Conservation (phyloP, 2,329 filamentous ascomycete genomes). For the Colletotrichum sp. region DNA sequence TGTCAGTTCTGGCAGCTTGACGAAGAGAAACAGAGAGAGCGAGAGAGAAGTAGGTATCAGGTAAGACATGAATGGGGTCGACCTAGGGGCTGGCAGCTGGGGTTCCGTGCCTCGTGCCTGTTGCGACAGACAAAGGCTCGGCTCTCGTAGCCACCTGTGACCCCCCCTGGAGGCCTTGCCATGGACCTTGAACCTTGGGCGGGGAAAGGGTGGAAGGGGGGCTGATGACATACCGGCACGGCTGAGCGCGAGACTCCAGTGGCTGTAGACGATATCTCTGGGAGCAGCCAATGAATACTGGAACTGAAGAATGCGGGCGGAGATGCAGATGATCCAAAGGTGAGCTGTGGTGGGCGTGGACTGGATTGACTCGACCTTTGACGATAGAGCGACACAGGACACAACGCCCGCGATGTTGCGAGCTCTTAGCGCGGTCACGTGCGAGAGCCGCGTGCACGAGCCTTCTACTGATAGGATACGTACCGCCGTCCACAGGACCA, state of each 20-base stretch:
- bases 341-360: conserved; percentile 15
- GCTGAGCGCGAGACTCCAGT: conserved; percentile 31
- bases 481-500: not conserved
- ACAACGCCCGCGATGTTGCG: conserved; percentile 20
- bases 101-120: not conserved
- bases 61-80: not conserved
- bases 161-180: not conserved
- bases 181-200: not conserved
- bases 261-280: conserved; percentile 32
- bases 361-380: conserved; percentile 16
- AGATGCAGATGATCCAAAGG: conserved; percentile 31
- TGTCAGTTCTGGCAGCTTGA: conserved; percentile 1
- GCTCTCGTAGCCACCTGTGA: not conserved
- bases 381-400: conserved; percentile 16
- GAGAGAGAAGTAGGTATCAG: not conserved
- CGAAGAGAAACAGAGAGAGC: not conserved
- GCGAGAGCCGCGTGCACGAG: not conserved
- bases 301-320: conserved; percentile 40
- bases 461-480: not conserved
- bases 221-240: conserved; percentile 35
- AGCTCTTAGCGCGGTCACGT: conserved; percentile 25
- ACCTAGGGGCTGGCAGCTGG: not conserved
- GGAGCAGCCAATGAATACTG: conserved; percentile 43
- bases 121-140: conserved; percentile 20
- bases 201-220: conserved; percentile 20